Evolutionary conservation across 2,329 filamentous ascomycete species (phyloP).

Genomic region (Microascus cirrosus): DNA sequence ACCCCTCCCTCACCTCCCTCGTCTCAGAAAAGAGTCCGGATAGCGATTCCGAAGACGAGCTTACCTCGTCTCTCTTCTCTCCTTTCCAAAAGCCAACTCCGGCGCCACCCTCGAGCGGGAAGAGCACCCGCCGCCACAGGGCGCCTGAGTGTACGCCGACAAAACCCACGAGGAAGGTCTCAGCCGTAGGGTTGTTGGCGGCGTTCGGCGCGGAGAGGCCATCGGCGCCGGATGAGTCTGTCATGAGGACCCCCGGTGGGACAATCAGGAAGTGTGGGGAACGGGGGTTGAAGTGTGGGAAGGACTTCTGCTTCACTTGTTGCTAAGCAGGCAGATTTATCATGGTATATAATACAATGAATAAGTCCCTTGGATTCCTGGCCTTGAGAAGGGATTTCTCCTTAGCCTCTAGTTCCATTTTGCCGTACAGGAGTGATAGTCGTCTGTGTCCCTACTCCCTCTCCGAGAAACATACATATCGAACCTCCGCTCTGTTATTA

Average conservation of each 20-base stretch:
- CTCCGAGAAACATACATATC: no score
- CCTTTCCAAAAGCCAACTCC: not conserved
- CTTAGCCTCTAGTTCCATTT: no score
- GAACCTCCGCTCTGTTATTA: no score
- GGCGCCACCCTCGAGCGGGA: not conserved
- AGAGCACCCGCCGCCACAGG: not conserved
- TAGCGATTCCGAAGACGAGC: conserved; percentile 2
- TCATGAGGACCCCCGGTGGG: conserved; percentile 36
- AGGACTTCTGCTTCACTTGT: conserved; percentile 44
- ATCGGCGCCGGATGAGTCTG: not conserved
- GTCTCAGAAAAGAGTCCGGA: not conserved
- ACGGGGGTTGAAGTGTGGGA: conserved; percentile 41
- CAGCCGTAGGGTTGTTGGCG: not conserved
- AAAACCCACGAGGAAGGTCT: not conserved
- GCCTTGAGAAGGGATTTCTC: no score
- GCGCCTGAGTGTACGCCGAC: not conserved
- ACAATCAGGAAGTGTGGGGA: conserved; percentile 40
- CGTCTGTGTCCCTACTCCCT: no score
- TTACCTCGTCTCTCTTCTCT: not conserved
- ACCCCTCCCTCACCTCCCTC: conserved; percentile 4
- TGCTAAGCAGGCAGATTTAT: not conserved
- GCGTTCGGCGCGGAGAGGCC: not conserved
- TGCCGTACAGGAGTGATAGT: no score
- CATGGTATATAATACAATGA: no score
- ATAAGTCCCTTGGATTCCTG: no score